These are phyloP conservation scores for Xylaria sp. DNA, from an alignment of 2,329 filamentous ascomycete species.

Conservation along the genomic window DNA sequence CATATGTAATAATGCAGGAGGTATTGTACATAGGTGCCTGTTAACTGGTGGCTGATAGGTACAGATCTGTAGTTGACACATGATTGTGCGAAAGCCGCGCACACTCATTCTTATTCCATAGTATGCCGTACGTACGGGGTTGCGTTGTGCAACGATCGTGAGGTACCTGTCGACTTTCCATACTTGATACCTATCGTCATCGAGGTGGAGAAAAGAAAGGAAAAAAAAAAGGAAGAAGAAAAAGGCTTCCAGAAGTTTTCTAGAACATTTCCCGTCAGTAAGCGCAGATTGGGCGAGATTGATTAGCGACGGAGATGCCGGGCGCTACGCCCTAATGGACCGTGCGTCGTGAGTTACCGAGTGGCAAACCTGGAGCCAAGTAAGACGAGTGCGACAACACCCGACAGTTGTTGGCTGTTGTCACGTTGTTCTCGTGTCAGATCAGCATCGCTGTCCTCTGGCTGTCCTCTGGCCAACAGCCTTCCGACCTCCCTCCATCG, in stretches of 20 bases:
- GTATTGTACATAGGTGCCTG: too few relatives aligned
- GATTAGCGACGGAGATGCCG: conserved; percentile 30
- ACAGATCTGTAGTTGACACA: too few relatives aligned
- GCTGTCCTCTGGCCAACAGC: neutral
- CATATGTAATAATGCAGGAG: too few relatives aligned
- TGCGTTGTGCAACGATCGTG: neutral
- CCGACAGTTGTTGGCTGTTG: neutral
- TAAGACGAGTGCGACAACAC: neutral
- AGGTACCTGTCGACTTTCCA: neutral
- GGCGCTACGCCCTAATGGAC: conserved; percentile 1
- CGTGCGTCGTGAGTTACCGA: neutral
- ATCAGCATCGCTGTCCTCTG: neutral
- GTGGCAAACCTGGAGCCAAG: too few relatives aligned
- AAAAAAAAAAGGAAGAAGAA: too few relatives aligned
- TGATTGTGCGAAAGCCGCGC: too few relatives aligned
- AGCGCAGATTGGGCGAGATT: conserved; percentile 11
- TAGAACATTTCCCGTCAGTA: conserved; percentile 28
- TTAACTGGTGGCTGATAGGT: neutral
- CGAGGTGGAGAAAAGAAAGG: too few relatives aligned
- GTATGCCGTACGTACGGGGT: too few relatives aligned
- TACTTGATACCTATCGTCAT: neutral
- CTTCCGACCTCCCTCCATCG: conserved; percentile 5
- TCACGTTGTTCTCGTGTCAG: neutral
- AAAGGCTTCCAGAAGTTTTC: conserved; percentile 33
- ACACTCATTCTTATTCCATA: too few relatives aligned